Evolutionary conservation across 306 rosid genomes (phyloP), one percentile per base, ranked within the genome.

Genomic region (Cicer chorassanicum): DNA sequence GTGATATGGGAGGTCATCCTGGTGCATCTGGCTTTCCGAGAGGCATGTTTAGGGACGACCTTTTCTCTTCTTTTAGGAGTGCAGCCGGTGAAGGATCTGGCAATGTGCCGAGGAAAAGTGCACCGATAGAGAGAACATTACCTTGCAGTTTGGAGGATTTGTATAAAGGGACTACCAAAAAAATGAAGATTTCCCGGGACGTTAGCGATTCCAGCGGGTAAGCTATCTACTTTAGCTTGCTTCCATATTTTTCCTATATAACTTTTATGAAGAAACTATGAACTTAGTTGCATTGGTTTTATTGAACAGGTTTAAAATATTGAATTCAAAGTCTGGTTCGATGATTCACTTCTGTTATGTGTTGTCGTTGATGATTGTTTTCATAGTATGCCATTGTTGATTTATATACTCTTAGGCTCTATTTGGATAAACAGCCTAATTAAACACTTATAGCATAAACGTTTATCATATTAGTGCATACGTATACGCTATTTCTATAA

Each of bases 111-210:
- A 81, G 96, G 81, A 93, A 93, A 82, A 84, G 87, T 74, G 81
- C 86, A 39, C 81, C 96, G 0, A 88, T 93, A 6, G 93, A 88
- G 84, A 84, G 84, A 78, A 79, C 83, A 43, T 41, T 93, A 76
- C 88, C 82, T 4, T 93, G 97, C 81, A 90, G 85, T 86, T 84
- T 93, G 84, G 96, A 91, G 81, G 96, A 93, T 82, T 84, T 93
- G 83, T 90, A 87, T 60, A 88, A 87, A 80, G 98, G 98, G 19
- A 89, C 97, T 65, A 90, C 89, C n/a, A 93, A 89, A 73, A 93
- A 91, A 85, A 88, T 93, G 97, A 93, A 93, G 88, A 90, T 93
- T 75, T 88, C 96, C n/a, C 86, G 94, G 86, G 94, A 91, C 74
- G 98, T 89, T 70, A 39, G 75, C 4, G 97, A 91, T 87, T 64